Evolutionary conservation across 1,284 basidiomycete species (phyloP).

Genomic region (Papiliotrema fonsecae): DNA sequence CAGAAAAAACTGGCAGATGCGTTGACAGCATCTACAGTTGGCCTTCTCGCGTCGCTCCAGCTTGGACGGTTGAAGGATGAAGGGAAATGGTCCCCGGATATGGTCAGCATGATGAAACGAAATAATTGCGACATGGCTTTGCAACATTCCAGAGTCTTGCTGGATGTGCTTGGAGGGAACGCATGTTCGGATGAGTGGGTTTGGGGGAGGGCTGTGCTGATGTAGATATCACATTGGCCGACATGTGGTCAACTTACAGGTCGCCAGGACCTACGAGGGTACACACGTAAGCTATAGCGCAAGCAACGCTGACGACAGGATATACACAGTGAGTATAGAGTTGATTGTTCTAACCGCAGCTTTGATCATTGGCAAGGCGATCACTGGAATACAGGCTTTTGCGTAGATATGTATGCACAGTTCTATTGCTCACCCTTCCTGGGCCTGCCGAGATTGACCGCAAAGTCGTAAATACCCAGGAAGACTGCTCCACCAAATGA

Average conservation of each 20-base stretch:
- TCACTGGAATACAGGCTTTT: slow-evolving; percentile 82
- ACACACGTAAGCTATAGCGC: slow-evolving; percentile 29
- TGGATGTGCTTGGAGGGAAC: slow-evolving; percentile 89
- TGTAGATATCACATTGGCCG: slow-evolving; percentile 71
- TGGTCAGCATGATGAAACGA: slow-evolving; percentile 90
- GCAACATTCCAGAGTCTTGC: slow-evolving; percentile 66
- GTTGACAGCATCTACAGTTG: slow-evolving; percentile 74
- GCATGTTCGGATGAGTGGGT: slow-evolving; percentile 81
- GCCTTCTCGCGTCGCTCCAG: slow-evolving; percentile 70
- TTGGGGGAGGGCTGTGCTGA: not conserved
- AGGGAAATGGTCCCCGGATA: slow-evolving; percentile 75
- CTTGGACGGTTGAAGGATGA: slow-evolving; percentile 86
- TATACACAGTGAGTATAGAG: slow-evolving; percentile 55
- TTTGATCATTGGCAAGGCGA: slow-evolving; percentile 84
- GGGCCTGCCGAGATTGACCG: slow-evolving; percentile 27
- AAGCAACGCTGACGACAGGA: slow-evolving; percentile 52
- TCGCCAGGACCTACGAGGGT: slow-evolving; percentile 90
- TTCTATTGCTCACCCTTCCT: slow-evolving; percentile 4
- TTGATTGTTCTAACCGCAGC: slow-evolving; percentile 35
- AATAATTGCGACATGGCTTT: slow-evolving; percentile 95
- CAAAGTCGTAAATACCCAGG: slow-evolving; percentile 79
- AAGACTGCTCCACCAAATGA: slow-evolving; percentile 95
- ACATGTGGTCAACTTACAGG: slow-evolving; percentile 85
- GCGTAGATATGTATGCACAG: slow-evolving; percentile 28
- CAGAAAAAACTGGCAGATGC: slow-evolving; percentile 97